Evolutionary conservation across 371 early-diverging fungal genomes (phyloP).

Genomic region (Mucor mucedo): DNA sequence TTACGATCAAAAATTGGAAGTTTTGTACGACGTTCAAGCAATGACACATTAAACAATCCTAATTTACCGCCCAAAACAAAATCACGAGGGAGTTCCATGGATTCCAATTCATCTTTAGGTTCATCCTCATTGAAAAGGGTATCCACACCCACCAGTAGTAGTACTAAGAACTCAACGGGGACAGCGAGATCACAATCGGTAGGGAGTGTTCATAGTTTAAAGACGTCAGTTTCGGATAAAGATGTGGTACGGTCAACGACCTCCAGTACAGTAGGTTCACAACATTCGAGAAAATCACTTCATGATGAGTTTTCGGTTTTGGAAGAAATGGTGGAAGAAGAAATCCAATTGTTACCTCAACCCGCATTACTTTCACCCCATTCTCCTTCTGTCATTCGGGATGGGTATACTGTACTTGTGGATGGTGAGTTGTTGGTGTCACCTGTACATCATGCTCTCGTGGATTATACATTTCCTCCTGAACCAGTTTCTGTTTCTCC

Average conservation of each 20-base stretch:
- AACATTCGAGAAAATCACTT: slow-evolving; percentile 9
- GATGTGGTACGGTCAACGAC: slow-evolving; percentile 19
- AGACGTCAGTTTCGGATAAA: slow-evolving; percentile 42
- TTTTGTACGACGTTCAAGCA: slow-evolving; percentile 27
- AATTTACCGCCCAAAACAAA: neutral
- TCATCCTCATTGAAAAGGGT: no score
- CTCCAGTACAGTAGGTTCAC: slow-evolving; percentile 23
- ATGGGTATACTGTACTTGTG: slow-evolving; percentile 11
- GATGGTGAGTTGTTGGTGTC: slow-evolving; percentile 15
- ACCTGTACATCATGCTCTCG: slow-evolving; percentile 2
- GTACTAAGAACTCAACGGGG: slow-evolving; percentile 22
- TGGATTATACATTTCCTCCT: slow-evolving; percentile 16
- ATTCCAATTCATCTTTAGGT: slow-evolving; percentile 1
- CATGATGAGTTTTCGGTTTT: neutral
- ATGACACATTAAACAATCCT: slow-evolving; percentile 12
- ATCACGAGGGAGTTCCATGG: slow-evolving; percentile 22
- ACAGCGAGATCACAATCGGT: slow-evolving; percentile 6
- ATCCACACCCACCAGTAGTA: slow-evolving; percentile 1
- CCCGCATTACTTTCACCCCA: neutral
- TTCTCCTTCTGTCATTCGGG: neutral
- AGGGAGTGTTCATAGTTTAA: slow-evolving; percentile 50
- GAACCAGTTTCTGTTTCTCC: neutral
- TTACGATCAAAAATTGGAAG: slow-evolving; percentile 27
- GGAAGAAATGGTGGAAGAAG: slow-evolving; percentile 9
- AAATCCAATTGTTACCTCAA: neutral